Evolutionary conservation across 2,329 filamentous ascomycete genomes (phyloP), one percentile per base, ranked within the genome.

Genomic region (Fusarium austroafricanum): DNA sequence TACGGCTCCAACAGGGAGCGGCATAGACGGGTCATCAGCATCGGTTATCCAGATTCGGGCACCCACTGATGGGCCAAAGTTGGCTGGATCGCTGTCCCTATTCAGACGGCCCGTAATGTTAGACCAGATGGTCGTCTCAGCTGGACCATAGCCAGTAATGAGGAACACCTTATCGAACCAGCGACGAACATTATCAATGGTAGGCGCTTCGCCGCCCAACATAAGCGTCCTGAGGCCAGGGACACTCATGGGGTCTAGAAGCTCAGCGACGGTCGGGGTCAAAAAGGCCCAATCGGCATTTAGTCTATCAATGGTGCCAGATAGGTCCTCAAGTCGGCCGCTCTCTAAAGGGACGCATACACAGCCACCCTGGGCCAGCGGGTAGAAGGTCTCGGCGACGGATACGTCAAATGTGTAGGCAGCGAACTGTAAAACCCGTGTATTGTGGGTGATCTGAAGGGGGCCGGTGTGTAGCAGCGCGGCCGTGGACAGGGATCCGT

Each of bases 351-450:
- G 49, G 8, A 52, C 26, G 8, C 49, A 52, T n/a, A 52, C 37
- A 42, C 49, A 52, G 28, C 18, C 49, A 42, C 49, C 49, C 10
- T 40, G 26, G 8, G 37, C 37, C 18, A 52, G 26, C 3, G 49
- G 37, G 18, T 40, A 23, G 23, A 52, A 40, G 8, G 26, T 52
- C 18, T 52, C 49, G 26, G 18, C 4, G 10, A 52, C 17, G 7
- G 49, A 40, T 14, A 40, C 4, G 20, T 52, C 49, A 26, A 52
- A 52, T n/a, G 49, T 52, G 26, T 52, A 52, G 7, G 49, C 49
- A 2, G 49, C 49, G 37, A 52, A 52, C 28, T 52, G 49, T 14
- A 52, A n/a, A 23, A 26, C 26, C 28, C 49, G 35, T 0, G 37
- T 40, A 40, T 52, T 26, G 10, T 10, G 10, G 2, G 37, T 31